A percentile compares a stretch with the other conserved stretches of the same genome.
These are phyloP conservation scores for Yarrowia keelungensis DNA, from an alignment of 805 yeast species.

Conservation along the genomic window DNA sequence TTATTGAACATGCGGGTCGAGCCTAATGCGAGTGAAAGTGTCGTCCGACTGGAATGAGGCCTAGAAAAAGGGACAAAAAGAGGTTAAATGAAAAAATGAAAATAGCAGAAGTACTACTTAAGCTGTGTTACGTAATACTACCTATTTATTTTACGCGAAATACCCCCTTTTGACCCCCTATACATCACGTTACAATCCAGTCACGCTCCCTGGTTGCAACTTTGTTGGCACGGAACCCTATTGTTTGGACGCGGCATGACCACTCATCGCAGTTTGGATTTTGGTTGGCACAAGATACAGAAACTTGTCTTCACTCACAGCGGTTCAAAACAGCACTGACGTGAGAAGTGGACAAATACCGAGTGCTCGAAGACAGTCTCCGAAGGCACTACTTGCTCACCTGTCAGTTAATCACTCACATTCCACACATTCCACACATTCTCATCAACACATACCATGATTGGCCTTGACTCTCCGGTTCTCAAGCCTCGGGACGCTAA, in stretches of 20 bases:
- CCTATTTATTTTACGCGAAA: too few species aligned
- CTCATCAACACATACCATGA: neutral
- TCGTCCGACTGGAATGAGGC: slow-evolving; percentile 2
- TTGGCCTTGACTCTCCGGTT: slow-evolving; percentile 36
- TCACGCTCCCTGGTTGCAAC: slow-evolving; percentile 35
- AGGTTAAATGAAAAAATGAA: too few species aligned
- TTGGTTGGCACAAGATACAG: neutral
- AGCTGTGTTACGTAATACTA: too few species aligned
- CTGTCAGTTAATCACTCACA: slow-evolving; percentile 10
- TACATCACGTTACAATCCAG: slow-evolving; percentile 8
- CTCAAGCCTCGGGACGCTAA: slow-evolving; percentile 34
- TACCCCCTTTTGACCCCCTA: too few species aligned
- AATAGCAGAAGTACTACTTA: too few species aligned
- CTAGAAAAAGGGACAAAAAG: neutral
- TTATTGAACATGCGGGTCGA: slow-evolving; percentile 11
- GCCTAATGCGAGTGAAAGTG: neutral
- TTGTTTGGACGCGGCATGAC: slow-evolving; percentile 31
- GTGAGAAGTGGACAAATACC: neutral
- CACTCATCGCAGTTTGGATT: slow-evolving; percentile 22
- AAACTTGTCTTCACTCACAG: slow-evolving; percentile 3
- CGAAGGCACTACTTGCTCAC: neutral
- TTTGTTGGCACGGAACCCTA: slow-evolving; percentile 21
- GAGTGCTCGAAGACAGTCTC: neutral
- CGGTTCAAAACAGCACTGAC: slow-evolving; percentile 3
- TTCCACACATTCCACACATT: slow-evolving; percentile 14